These are phyloP conservation scores for Ploettnerulaceae sp. DNA, from an alignment of 2,329 filamentous ascomycete genomes.

Conservation along the genomic window DNA sequence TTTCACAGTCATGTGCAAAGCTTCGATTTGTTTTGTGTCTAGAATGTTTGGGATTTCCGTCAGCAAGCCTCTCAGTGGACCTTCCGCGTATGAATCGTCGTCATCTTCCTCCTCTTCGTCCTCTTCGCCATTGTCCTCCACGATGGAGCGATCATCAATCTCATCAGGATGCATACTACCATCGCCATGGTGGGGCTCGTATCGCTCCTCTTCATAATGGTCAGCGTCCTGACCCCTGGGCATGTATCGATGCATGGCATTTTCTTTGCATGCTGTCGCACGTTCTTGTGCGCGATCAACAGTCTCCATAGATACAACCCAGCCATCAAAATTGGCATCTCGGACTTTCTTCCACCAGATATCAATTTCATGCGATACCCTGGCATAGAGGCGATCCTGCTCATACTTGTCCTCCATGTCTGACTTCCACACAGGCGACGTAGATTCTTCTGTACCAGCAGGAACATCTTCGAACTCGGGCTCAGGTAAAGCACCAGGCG, in stretches of 20 bases:
- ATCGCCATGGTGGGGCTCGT: constrained; percentile 38
- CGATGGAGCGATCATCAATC: constrained; percentile 40
- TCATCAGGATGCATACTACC: constrained; percentile 40
- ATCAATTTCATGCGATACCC: constrained; percentile 60
- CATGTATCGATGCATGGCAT: constrained; percentile 48
- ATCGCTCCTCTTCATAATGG: constrained; percentile 46
- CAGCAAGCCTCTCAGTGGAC: constrained; percentile 74
- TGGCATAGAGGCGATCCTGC: constrained; percentile 54
- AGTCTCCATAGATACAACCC: constrained; percentile 54
- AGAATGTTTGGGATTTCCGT: constrained; percentile 94
- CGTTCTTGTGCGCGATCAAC: constrained; percentile 54
- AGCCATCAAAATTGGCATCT: constrained; percentile 55
- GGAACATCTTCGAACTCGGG: constrained; percentile 15
- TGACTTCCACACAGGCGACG: constrained; percentile 31
- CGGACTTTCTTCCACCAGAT: constrained; percentile 59
- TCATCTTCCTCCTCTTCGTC: constrained; percentile 67
- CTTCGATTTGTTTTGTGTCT: constrained; percentile 91
- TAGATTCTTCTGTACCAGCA: constrained; percentile 23
- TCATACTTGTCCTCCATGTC: constrained; percentile 52
- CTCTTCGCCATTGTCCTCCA: constrained; percentile 44
- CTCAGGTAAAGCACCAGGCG: constrained; percentile 28
- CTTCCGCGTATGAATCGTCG: constrained; percentile 74
- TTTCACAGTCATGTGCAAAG: constrained; percentile 95
- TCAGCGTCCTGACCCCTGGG: constrained; percentile 34
- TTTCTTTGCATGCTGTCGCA: constrained; percentile 54